A percentile compares a stretch with the other conserved stretches of the same genome.
Conservation (phyloP, 305 asterid species). For the Fraxinus baroniana region DNA sequence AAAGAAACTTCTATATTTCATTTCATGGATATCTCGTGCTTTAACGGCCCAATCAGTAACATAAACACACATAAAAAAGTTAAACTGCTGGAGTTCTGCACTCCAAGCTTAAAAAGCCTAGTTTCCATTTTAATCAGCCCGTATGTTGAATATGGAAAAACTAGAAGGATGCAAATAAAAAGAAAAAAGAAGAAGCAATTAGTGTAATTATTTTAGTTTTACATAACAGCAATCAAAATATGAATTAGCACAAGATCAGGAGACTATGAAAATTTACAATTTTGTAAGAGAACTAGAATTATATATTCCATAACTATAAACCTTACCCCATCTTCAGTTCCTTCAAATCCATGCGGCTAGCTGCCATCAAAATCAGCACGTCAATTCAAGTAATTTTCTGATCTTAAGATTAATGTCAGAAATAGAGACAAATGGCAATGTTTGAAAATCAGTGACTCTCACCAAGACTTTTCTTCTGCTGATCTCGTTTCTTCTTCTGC, state of each 20-base stretch:
- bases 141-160: neutral
- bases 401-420: slow-evolving; percentile 16
- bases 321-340: slow-evolving; percentile 98
- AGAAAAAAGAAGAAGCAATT: neutral
- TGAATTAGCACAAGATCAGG: neutral
- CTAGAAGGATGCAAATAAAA: neutral
- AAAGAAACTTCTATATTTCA: neutral
- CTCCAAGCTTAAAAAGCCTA: neutral
- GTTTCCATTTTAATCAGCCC: neutral
- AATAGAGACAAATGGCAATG: slow-evolving; percentile 17
- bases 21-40: neutral
- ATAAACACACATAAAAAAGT: neutral
- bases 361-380: slow-evolving; percentile 48
- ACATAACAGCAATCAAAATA: neutral
- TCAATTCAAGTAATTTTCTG: slow-evolving; percentile 29
- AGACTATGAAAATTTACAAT: neutral
- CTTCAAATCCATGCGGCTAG: slow-evolving; percentile 88
- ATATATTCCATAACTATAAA: slow-evolving; percentile 2
- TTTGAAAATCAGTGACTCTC: slow-evolving; percentile 24
- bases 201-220: neutral
- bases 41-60: neutral
- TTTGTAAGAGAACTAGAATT: neutral
- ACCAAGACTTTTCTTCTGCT: slow-evolving; percentile 93
- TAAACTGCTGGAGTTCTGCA: neutral
- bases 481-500: slow-evolving; percentile 91